Base-by-base conservation (phyloP, 2,329 filamentous ascomycete species). In the Calonectria multiphialidica region DNA sequence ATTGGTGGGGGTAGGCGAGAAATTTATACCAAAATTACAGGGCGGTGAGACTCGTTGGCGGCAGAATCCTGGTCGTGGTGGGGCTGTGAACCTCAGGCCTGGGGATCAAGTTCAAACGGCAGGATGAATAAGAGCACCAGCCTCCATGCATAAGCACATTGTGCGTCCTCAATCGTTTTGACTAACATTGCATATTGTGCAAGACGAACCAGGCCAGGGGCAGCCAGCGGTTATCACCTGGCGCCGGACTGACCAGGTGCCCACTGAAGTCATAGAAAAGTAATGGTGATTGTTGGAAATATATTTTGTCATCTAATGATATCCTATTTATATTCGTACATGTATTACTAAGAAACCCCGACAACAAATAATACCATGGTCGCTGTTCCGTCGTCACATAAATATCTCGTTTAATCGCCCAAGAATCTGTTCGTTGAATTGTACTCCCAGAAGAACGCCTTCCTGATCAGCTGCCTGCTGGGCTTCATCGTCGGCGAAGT, bases 1-100 rank as follows among this genome's bases (percentile, higher is more conserved):
- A 66, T 66, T 25, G 7, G 5, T 57, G 65, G 28, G 65, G 75
- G 73, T 33, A 59, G 35, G 44, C 30, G 5, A 44, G 42, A 42
- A 5, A 50, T 75, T 76, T 81, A 81, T 81, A 81, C 47, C 21
- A 13, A 9, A 12, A 6, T 3, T 0, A 1, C 0, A 66, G 70
- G 77, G 80, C 80, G 80, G 80, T 82, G 80, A 80, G 47, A 66
- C 23, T 53, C 25, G 8, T 30, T 30, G 53, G 66, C 55, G 80
- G 80, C 80, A 81, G 79, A 81, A 81, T 79, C 63, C 35, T 21
- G 10, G 16, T 21, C 9, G 16, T 18, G 5, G 57, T 33, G 40
- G 57, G 57, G 37, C 40, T n/a, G 16, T 9, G 9, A 62, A 45
- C 57, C 57, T 62, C 40, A 42, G 37, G 57, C 57, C 40, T 57